These are phyloP conservation scores for Lotus japonicus DNA, from an alignment of 306 rosid species.

Conservation along the genomic window DNA sequence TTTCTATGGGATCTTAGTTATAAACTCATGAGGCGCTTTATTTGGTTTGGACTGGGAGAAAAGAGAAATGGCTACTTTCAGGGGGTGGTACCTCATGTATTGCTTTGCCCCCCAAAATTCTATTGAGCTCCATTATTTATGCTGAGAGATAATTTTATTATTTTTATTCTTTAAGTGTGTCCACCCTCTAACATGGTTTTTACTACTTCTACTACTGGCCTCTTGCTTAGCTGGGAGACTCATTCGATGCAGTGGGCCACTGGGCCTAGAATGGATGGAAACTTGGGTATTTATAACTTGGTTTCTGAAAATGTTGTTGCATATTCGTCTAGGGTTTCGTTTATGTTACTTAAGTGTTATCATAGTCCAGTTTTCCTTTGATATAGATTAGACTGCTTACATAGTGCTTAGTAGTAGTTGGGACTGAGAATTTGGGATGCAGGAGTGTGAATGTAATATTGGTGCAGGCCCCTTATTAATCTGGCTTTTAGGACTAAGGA, in stretches of 20 bases:
- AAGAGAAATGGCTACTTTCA: neutral
- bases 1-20: neutral
- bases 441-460: neutral
- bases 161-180: neutral
- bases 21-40: neutral
- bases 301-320: neutral
- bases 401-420: neutral
- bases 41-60: neutral
- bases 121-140: neutral
- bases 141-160: neutral
- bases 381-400: neutral
- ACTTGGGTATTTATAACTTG: neutral
- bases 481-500: neutral
- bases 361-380: neutral
- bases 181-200: neutral
- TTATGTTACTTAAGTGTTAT: neutral
- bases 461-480: neutral
- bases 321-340: neutral
- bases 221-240: neutral
- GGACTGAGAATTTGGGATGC: neutral
- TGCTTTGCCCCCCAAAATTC: neutral
- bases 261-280: neutral
- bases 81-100: neutral
- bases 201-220: neutral
- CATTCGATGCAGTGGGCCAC: neutral